These are phyloP conservation scores for Pholiota molesta DNA, from an alignment of 768 basidiomycete species.

Conservation along the genomic window DNA sequence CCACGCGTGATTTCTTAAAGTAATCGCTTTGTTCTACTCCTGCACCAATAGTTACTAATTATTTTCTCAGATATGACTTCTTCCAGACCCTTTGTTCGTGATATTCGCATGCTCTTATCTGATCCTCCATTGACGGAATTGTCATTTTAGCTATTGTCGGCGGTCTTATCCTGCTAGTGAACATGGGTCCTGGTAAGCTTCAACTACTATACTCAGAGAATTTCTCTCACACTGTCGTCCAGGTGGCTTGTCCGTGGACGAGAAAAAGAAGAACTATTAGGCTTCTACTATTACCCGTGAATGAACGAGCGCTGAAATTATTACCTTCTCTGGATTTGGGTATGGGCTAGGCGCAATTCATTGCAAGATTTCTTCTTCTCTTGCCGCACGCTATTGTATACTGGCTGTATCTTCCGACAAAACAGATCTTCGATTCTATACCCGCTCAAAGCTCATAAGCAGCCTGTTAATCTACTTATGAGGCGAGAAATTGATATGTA, in stretches of 20 bases:
- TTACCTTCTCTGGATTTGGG: conserved; percentile 13
- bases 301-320: conserved; percentile 14
- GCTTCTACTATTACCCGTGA: conserved; percentile 7
- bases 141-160: conserved; percentile 78
- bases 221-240: conserved; percentile 12
- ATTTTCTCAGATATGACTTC: conserved; percentile 83
- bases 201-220: background rate
- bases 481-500: background rate
- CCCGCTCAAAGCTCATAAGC: background rate
- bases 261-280: conserved; percentile 97
- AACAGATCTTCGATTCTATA: conserved; percentile 16
- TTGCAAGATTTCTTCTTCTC: conserved; percentile 7
- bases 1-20: conserved; percentile 98
- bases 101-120: background rate
- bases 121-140: conserved; percentile 2
- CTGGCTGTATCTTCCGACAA: conserved; percentile 16
- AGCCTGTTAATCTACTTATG: background rate
- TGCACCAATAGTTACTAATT: conserved; percentile 22
- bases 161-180: conserved; percentile 94
- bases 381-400: conserved; percentile 18
- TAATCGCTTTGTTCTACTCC: conserved; percentile 40
- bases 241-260: conserved; percentile 96
- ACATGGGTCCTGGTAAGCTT: conserved; percentile 89
- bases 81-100: conserved; percentile 90
- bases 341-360: conserved; percentile 8